Conservation (phyloP, 2,329 filamentous ascomycete genomes). For the Chaetomium strumarium region DNA sequence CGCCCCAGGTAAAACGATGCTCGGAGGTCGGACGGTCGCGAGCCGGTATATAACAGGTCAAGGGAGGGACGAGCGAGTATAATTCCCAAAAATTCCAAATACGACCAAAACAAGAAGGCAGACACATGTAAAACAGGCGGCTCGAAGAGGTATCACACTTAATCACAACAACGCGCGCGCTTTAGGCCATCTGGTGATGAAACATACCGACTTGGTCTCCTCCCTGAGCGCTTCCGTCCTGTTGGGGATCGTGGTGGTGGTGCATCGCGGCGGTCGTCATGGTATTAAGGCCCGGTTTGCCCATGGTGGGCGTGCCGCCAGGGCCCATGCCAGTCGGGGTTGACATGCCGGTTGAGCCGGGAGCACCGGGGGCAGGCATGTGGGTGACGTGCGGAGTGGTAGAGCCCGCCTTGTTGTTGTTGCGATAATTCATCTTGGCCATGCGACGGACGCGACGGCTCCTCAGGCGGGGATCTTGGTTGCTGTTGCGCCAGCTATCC, state of each 20-base stretch:
- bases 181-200: slow-evolving; percentile 81
- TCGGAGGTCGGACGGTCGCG: slow-evolving; percentile 25
- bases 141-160: slow-evolving; percentile 30
- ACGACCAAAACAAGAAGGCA: slow-evolving; percentile 26
- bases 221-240: slow-evolving; percentile 60
- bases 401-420: slow-evolving; percentile 53
- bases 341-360: slow-evolving; percentile 52
- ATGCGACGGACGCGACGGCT: slow-evolving; percentile 89
- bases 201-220: slow-evolving; percentile 96
- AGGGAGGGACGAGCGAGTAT: slow-evolving; percentile 24
- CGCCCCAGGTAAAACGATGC: slow-evolving; percentile 31
- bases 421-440: slow-evolving; percentile 87
- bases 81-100: slow-evolving; percentile 25
- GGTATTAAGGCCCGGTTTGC: slow-evolving; percentile 59
- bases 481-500: slow-evolving; percentile 98
- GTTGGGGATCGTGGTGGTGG: slow-evolving; percentile 68
- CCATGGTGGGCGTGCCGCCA: slow-evolving; percentile 50
- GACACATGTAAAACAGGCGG: slow-evolving; percentile 22
- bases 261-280: slow-evolving; percentile 66
- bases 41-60: slow-evolving; percentile 30
- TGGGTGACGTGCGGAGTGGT: slow-evolving; percentile 41
- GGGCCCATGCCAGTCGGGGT: slow-evolving; percentile 57
- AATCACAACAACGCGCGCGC: slow-evolving; percentile 33
- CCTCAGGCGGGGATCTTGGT: slow-evolving; percentile 85
- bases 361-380: slow-evolving; percentile 61